A percentile compares a stretch with the other conserved stretches of the same genome.
Evolutionary conservation across 495 filamentous ascomycete species (phyloP).

Genomic region (Trichoderma asperelloides): DNA sequence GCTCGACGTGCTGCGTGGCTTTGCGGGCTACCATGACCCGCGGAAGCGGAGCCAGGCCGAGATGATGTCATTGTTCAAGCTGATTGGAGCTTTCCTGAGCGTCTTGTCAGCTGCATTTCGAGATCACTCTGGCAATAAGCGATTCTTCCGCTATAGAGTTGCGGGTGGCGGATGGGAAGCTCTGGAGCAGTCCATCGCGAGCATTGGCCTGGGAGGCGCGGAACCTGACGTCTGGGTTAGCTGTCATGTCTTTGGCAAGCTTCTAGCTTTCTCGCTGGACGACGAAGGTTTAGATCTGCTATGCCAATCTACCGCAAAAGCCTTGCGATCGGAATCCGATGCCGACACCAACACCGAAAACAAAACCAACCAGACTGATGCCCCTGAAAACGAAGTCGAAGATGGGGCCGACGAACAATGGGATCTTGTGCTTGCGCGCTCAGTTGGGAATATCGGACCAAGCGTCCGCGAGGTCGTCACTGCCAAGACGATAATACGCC

Average conservation of each 20-base stretch:
- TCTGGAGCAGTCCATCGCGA: constrained; percentile 60
- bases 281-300: constrained; percentile 56
- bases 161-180: constrained; percentile 67
- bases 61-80: constrained; percentile 52
- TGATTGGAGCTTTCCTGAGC: constrained; percentile 61
- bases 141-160: constrained; percentile 70
- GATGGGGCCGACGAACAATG: constrained; percentile 13
- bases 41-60: constrained; percentile 49
- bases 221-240: constrained; percentile 52
- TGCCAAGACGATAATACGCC: constrained; percentile 47
- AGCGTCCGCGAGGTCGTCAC: constrained; percentile 40
- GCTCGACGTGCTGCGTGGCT: constrained; percentile 54
- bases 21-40: constrained; percentile 64
- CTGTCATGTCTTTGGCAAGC: constrained; percentile 71
- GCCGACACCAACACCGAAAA: not conserved
- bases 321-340: not conserved
- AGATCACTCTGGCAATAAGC: constrained; percentile 75
- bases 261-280: constrained; percentile 75
- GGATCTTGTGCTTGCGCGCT: constrained; percentile 12
- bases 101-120: constrained; percentile 68
- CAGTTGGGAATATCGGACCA: constrained; percentile 27
- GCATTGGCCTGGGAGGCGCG: constrained; percentile 48
- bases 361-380: not conserved
- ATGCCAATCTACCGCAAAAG: constrained; percentile 28
- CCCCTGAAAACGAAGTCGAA: constrained; percentile 7